A percentile compares a stretch with the other conserved stretches of the same genome.
These are phyloP conservation scores for Clitopilus hobsonii DNA, from an alignment of 768 basidiomycete species.

Conservation along the genomic window DNA sequence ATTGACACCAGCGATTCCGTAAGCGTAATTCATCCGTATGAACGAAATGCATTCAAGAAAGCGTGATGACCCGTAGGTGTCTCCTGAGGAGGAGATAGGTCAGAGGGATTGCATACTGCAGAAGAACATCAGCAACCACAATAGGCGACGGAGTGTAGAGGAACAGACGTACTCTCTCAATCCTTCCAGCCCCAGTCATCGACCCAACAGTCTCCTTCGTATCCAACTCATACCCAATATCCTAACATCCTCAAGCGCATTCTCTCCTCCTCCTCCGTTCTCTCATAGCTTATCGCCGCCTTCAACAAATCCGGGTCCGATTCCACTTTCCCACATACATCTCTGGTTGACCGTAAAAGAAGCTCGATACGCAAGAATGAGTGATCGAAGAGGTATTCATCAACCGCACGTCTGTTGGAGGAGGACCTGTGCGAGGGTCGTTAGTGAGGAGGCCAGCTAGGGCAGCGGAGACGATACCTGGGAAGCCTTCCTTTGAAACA, in stretches of 20 bases:
- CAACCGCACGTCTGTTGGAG: conserved; percentile 26
- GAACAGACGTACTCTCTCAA: conserved; percentile 25
- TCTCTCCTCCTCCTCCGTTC: conserved; percentile 23
- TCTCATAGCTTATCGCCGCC: conserved; percentile 22
- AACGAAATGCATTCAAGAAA: conserved; percentile 29
- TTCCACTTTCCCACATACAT: conserved; percentile 20
- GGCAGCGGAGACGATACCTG: conserved; percentile 20
- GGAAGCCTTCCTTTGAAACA: conserved; percentile 38
- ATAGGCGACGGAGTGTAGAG: neutral
- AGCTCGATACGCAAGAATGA: conserved; percentile 30
- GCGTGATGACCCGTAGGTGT: conserved; percentile 25
- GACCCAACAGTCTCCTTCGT: conserved; percentile 26
- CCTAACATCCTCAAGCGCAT: conserved; percentile 21
- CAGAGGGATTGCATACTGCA: conserved; percentile 30
- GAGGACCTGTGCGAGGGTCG: conserved; percentile 20
- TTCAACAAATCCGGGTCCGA: conserved; percentile 22
- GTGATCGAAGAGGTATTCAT: conserved; percentile 28
- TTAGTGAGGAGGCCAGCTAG: neutral
- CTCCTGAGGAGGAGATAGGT: conserved; percentile 28
- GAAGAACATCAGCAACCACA: conserved; percentile 1
- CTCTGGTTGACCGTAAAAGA: conserved; percentile 26
- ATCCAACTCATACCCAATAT: conserved; percentile 30
- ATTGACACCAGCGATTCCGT: conserved; percentile 27
- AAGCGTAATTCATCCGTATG: conserved; percentile 25
- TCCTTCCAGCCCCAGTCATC: conserved; percentile 28